phyloP scores from a whole-genome alignment of 768 basidiomycete species.

The Mycena rosella region DNA sequence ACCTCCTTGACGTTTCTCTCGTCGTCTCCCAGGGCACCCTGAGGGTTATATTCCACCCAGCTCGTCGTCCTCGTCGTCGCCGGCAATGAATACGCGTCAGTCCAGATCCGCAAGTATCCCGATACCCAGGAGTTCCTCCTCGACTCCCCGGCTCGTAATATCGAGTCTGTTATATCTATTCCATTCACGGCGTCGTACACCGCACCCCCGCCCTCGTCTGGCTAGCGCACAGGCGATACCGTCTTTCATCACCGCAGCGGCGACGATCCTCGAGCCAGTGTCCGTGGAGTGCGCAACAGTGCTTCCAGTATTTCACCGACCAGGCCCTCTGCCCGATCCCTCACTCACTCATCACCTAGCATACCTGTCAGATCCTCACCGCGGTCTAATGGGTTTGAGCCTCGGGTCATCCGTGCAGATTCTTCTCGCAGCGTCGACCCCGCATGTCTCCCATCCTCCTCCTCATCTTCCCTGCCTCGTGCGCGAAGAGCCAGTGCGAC shows the following conservation, averaged over 20 bases:
- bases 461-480: constrained; percentile 53
- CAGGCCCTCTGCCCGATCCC: constrained; percentile 60
- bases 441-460: constrained; percentile 56
- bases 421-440: constrained; percentile 57
- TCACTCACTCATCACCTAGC: constrained; percentile 49
- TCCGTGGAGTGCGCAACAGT: constrained; percentile 55
- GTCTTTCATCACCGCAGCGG: constrained; percentile 43
- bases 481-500: constrained; percentile 61
- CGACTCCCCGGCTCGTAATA: constrained; percentile 66
- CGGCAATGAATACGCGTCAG: constrained; percentile 62
- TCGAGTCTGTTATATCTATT: constrained; percentile 76
- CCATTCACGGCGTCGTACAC: constrained; percentile 55
- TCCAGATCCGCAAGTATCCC: constrained; percentile 78
- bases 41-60: constrained; percentile 1
- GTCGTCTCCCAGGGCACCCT: not conserved
- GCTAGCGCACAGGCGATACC: constrained; percentile 47
- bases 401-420: constrained; percentile 76
- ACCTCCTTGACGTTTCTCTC: not conserved
- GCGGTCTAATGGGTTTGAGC: constrained; percentile 63
- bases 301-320: constrained; percentile 52
- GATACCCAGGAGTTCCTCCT: constrained; percentile 64
- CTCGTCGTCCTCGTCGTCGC: not conserved
- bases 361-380: constrained; percentile 49
- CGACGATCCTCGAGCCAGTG: constrained; percentile 54
- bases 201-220: constrained; percentile 55